Percentiles rank a stretch among this genome's conserved stretches.
Evolutionary conservation across 768 basidiomycete species (phyloP).

Genomic region (Leucosporidium scottii): DNA sequence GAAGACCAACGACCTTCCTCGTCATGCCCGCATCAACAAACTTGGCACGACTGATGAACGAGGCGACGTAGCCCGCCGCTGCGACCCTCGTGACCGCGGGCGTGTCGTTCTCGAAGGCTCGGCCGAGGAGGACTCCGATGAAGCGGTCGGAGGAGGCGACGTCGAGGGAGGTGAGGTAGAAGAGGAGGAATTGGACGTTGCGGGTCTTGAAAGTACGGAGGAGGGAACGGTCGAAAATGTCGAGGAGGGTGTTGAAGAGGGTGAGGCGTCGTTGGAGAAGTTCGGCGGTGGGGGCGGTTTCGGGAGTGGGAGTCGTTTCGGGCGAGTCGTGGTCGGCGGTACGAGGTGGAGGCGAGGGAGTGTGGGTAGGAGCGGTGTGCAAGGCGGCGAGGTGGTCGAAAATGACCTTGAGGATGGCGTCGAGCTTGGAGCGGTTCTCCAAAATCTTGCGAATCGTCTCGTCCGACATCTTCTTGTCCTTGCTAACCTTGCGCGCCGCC

Average conservation of each 20-base stretch:
- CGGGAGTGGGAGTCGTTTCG: slow-evolving; percentile 30
- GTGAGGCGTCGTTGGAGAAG: slow-evolving; percentile 46
- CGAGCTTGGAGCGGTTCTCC: slow-evolving; percentile 72
- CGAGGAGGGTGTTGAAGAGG: slow-evolving; percentile 79
- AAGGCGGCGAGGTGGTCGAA: slow-evolving; percentile 71
- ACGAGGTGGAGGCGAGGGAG: neutral
- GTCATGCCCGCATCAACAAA: slow-evolving; percentile 72
- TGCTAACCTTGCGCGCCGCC: slow-evolving; percentile 48
- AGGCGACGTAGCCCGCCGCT: slow-evolving; percentile 87
- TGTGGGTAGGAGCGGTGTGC: slow-evolving; percentile 3
- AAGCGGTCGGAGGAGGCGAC: slow-evolving; percentile 85
- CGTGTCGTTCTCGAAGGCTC: slow-evolving; percentile 56
- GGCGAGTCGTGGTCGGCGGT: slow-evolving; percentile 7
- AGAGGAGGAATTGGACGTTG: slow-evolving; percentile 93
- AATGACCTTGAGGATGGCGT: slow-evolving; percentile 72
- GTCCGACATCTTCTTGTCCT: slow-evolving; percentile 40
- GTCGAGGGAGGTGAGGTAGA: slow-evolving; percentile 89
- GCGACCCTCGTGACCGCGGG: slow-evolving; percentile 79
- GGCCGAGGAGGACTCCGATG: slow-evolving; percentile 86
- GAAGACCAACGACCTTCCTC: slow-evolving; percentile 64
- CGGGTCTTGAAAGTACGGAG: slow-evolving; percentile 93
- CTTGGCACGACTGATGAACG: slow-evolving; percentile 79
- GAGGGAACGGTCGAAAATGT: slow-evolving; percentile 88
- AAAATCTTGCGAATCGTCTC: slow-evolving; percentile 41
- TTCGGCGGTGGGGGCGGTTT: slow-evolving; percentile 29